Evolutionary conservation across 345 rosid species (phyloP).

Genomic region (Aethionema arabicum): DNA sequence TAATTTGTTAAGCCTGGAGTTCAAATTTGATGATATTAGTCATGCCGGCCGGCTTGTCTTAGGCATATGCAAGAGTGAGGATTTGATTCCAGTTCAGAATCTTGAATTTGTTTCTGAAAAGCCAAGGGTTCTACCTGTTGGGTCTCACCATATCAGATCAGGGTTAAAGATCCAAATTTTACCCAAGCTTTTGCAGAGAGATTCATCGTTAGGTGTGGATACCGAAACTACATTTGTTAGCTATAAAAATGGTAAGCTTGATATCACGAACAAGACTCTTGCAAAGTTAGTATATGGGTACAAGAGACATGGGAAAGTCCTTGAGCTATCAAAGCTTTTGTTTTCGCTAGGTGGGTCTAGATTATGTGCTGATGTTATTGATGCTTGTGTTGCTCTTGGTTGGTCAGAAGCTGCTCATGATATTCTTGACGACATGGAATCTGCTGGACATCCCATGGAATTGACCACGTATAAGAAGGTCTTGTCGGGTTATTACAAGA

Average conservation of each 20-base stretch:
- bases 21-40: slow-evolving; percentile 67
- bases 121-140: slow-evolving; percentile 60
- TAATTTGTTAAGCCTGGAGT: slow-evolving; percentile 66
- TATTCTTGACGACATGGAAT: slow-evolving; percentile 74
- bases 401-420: slow-evolving; percentile 89
- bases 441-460: slow-evolving; percentile 45
- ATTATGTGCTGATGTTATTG: slow-evolving; percentile 53
- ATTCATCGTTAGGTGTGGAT: slow-evolving; percentile 42
- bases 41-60: slow-evolving; percentile 60
- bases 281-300: slow-evolving; percentile 63
- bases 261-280: slow-evolving; percentile 49
- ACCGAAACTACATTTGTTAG: slow-evolving; percentile 42
- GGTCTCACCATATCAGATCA: slow-evolving; percentile 58
- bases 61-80: slow-evolving; percentile 43
- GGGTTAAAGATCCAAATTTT: slow-evolving; percentile 60
- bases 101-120: slow-evolving; percentile 29
- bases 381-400: slow-evolving; percentile 58
- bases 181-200: slow-evolving; percentile 56
- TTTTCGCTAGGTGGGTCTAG: slow-evolving; percentile 29
- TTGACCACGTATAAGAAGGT: slow-evolving; percentile 43
- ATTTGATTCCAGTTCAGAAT: slow-evolving; percentile 29
- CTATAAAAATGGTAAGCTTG: slow-evolving; percentile 52
- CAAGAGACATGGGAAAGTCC: slow-evolving; percentile 49
- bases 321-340: slow-evolving; percentile 58
- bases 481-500: slow-evolving; percentile 52